These are phyloP conservation scores for Bidens hawaiensis DNA, from an alignment of 140 eudicot species.

Conservation along the genomic window DNA sequence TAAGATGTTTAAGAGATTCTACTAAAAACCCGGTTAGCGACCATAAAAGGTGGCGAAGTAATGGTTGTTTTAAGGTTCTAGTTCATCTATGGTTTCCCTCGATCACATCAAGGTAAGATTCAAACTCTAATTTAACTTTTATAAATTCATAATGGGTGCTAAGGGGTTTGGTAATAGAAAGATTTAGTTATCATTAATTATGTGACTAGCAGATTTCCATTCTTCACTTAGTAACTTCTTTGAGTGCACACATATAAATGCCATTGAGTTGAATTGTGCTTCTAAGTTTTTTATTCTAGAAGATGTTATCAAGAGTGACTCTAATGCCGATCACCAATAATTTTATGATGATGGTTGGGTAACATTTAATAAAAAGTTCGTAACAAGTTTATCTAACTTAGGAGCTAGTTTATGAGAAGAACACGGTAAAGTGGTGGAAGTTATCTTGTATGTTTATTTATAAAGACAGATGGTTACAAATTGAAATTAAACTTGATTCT, in stretches of 20 bases:
- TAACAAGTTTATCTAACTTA: too few relatives aligned
- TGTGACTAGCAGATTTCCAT: not conserved
- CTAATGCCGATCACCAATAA: too few relatives aligned
- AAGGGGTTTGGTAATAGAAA: not conserved
- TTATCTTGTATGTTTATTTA: too few relatives aligned
- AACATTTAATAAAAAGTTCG: too few relatives aligned
- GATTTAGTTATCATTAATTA: not conserved
- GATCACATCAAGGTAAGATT: constrained; percentile 21
- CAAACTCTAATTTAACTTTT: not conserved
- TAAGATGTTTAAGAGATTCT: not conserved
- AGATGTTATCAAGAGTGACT: too few relatives aligned
- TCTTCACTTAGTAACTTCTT: not conserved
- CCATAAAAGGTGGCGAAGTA: not conserved
- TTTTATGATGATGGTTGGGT: too few relatives aligned
- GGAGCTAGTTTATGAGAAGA: too few relatives aligned
- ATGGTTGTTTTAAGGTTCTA: not conserved
- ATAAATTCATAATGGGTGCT: not conserved
- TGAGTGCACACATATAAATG: not conserved
- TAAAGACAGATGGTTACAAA: too few relatives aligned
- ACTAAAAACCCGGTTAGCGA: not conserved
- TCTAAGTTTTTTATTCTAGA: too few relatives aligned
- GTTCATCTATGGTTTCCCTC: not conserved
- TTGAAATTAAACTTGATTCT: too few relatives aligned
- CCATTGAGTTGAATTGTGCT: too few relatives aligned
- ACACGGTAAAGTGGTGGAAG: too few relatives aligned